Conservation (phyloP, 202 grass and related monocot species). For the Schoenoplectus tabernaemontani region DNA sequence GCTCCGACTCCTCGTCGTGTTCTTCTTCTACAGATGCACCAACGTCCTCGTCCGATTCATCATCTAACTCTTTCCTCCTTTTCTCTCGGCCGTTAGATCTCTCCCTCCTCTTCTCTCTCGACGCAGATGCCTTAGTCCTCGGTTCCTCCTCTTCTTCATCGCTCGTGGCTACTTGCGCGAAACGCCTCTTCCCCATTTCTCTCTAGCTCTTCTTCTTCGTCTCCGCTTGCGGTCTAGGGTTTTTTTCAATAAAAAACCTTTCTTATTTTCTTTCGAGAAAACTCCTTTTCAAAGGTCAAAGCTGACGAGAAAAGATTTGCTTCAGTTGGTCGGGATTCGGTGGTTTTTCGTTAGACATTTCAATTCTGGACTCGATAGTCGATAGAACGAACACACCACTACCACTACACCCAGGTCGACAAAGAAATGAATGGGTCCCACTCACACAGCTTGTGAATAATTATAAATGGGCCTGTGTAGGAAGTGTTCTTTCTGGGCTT, state of each 20-base stretch:
- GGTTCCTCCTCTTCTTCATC: slow-evolving; percentile 38
- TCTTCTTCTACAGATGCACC: slow-evolving; percentile 37
- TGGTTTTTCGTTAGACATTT: too few species aligned
- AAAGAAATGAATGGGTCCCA: too few species aligned
- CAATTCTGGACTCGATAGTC: too few species aligned
- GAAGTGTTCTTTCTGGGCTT: too few species aligned
- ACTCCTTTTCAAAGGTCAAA: too few species aligned
- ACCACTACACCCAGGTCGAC: too few species aligned
- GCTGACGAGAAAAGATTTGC: too few species aligned
- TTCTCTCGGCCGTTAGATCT: slow-evolving; percentile 18
- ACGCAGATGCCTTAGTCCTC: slow-evolving; percentile 20
- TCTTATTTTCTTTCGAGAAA: not conserved
- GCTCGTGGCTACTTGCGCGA: slow-evolving; percentile 39
- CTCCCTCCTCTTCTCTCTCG: slow-evolving; percentile 34
- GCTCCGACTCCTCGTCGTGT: slow-evolving; percentile 29
- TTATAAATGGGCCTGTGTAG: too few species aligned
- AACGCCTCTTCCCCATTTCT: slow-evolving; percentile 55
- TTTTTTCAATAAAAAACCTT: not conserved
- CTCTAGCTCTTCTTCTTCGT: not conserved
- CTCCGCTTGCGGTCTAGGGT: too few species aligned
- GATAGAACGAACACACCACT: too few species aligned
- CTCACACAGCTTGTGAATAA: too few species aligned
- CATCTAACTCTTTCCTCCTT: slow-evolving; percentile 12
- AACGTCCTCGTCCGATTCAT: slow-evolving; percentile 33
- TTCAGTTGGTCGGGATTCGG: too few species aligned